Evolutionary conservation across 2,329 filamentous ascomycete species (phyloP), one percentile per base, ranked within the genome.

Genomic region (Fusarium sp.): DNA sequence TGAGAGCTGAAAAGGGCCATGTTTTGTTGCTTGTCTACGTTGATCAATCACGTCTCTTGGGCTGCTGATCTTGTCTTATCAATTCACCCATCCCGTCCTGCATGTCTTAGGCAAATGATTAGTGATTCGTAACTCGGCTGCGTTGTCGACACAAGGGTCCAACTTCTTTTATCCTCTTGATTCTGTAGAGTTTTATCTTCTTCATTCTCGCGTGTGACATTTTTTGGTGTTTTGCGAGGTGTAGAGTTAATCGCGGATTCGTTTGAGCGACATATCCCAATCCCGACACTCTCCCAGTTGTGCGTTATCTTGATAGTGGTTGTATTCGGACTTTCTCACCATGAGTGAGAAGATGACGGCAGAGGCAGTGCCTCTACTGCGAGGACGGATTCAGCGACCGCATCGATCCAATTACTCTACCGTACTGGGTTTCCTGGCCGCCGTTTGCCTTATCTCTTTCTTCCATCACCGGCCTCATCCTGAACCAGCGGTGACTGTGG

Each of bases 291-390:
- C 28, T 32, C 28, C 6, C 28, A 1, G 28, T 7, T 7, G 15
- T 32, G 28, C 14, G 28, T 32, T 32, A 32, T 32, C 28, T 36
- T 36, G 34, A 36, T 36, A 36, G 34, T 36, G 8, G 34, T n/a
- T 19, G n/a, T 36, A 36, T n/a, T 4, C 9, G 17, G 32, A 36
- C 24, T 19, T 30, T 34, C 14, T 24, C 45, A 39, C 40, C 28
- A 74, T 72, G 72, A 58, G 50, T 34, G 67, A 69, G 30, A 72
- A 72, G 51, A 38, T 42, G 19, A 36, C 36, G 3, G 23, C 20
- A 15, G 69, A 68, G 56, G 56, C 58, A 20, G 50, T 26, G 46
- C 62, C 69, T 56, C 62, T 69, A 24, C 20, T 71, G 20, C 36
- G 47, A 53, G 43, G 51, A 36, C 54, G 34, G 6, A 39, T 49